Conservation (phyloP, 2,329 filamentous ascomycete genomes). For the Berkeleyomyces rouxiae region DNA sequence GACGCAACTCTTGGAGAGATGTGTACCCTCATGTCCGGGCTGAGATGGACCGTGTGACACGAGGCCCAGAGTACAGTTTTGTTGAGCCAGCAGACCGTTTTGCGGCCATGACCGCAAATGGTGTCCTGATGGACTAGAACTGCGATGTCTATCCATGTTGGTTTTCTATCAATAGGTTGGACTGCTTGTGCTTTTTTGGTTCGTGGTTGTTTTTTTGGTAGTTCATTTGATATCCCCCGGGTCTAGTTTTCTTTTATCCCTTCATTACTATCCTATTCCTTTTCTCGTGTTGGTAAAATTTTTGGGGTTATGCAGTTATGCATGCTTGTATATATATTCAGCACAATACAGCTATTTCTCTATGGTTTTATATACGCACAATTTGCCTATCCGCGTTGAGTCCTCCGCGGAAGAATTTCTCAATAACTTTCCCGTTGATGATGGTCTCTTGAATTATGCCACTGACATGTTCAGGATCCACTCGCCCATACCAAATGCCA, state of each 20-base stretch:
- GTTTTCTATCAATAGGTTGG: background rate
- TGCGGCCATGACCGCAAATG: constrained; percentile 24
- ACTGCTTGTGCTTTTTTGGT: background rate
- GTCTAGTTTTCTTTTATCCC: constrained; percentile 2
- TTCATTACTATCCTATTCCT: background rate
- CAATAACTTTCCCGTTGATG: constrained; percentile 46
- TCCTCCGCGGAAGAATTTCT: constrained; percentile 55
- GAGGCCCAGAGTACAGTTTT: constrained; percentile 27
- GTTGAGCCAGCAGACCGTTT: constrained; percentile 28
- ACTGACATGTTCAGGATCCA: constrained; percentile 59
- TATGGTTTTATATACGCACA: background rate
- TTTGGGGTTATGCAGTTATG: background rate
- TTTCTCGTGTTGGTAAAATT: background rate
- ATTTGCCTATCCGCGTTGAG: constrained; percentile 40
- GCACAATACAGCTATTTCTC: background rate
- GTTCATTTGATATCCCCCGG: constrained; percentile 1
- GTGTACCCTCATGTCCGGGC: constrained; percentile 39
- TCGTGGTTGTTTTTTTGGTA: background rate
- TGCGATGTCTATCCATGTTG: background rate
- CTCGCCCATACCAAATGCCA: constrained; percentile 69
- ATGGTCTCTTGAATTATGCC: constrained; percentile 60
- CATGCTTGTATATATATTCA: background rate
- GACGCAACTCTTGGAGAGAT: constrained; percentile 39
- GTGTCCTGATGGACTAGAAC: constrained; percentile 24
- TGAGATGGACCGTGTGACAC: constrained; percentile 36